These are phyloP conservation scores for Yamadazyma membranifaciens DNA, from an alignment of 1,139 yeast species.

Conservation along the genomic window DNA sequence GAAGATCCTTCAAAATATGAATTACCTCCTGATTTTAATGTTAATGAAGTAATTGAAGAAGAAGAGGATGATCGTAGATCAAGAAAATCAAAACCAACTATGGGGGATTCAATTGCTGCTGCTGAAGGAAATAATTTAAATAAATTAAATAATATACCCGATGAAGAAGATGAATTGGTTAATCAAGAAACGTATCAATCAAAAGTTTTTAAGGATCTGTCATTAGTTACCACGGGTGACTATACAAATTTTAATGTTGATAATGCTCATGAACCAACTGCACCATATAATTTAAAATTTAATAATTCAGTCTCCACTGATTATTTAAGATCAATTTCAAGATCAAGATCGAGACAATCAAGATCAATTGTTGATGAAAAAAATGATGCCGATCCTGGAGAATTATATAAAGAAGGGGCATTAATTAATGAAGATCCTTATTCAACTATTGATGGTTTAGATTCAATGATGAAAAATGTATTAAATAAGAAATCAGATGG, in stretches of 20 bases:
- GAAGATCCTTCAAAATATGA: slow-evolving; percentile 44
- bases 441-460: slow-evolving; percentile 38
- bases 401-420: slow-evolving; percentile 45
- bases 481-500: slow-evolving; percentile 17
- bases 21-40: slow-evolving; percentile 38
- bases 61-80: slow-evolving; percentile 37
- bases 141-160: too few species aligned
- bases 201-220: slow-evolving; percentile 31
- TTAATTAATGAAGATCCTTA: slow-evolving; percentile 48
- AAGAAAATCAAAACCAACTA: slow-evolving; percentile 46
- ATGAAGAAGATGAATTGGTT: slow-evolving; percentile 9
- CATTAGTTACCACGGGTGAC: slow-evolving; percentile 49
- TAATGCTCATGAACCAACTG: slow-evolving; percentile 16
- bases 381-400: slow-evolving; percentile 43
- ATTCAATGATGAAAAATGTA: slow-evolving; percentile 41
- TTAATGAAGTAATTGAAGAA: slow-evolving; percentile 16
- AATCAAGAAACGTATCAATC: slow-evolving; percentile 15
- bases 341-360: slow-evolving; percentile 56
- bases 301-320: slow-evolving; percentile 41
- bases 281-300: slow-evolving; percentile 26
- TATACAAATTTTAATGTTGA: slow-evolving; percentile 50
- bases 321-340: slow-evolving; percentile 59
- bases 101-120: slow-evolving; percentile 51
- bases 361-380: slow-evolving; percentile 37
- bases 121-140: slow-evolving; percentile 27